Conservation (phyloP, 768 basidiomycete species). For the Leccinum longicurvipes region DNA sequence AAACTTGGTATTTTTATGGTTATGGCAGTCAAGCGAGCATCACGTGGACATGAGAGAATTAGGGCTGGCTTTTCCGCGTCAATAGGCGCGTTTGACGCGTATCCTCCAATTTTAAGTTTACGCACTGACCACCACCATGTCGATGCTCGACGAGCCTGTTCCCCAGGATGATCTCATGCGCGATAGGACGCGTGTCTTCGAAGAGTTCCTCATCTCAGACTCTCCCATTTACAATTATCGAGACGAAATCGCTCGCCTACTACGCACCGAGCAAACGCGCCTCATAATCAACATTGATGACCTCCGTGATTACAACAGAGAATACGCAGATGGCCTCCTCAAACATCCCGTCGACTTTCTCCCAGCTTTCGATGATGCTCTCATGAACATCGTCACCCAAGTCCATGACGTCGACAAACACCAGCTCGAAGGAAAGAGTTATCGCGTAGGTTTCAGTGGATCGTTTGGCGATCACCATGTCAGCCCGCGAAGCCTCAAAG, state of each 20-base stretch:
- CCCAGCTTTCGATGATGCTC: slow-evolving; percentile 86
- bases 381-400: slow-evolving; percentile 67
- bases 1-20: neutral
- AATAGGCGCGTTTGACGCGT: slow-evolving; percentile 11
- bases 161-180: slow-evolving; percentile 68
- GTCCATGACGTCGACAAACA: slow-evolving; percentile 79
- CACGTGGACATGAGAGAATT: slow-evolving; percentile 14
- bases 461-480: slow-evolving; percentile 98
- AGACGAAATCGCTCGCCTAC: slow-evolving; percentile 79
- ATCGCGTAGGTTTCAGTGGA: slow-evolving; percentile 88
- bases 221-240: slow-evolving; percentile 74
- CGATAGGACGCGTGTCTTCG: slow-evolving; percentile 75
- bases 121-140: slow-evolving; percentile 25
- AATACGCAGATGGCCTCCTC: slow-evolving; percentile 83
- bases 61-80: slow-evolving; percentile 37
- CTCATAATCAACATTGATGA: slow-evolving; percentile 96
- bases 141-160: slow-evolving; percentile 50
- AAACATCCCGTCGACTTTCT: slow-evolving; percentile 85
- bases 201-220: slow-evolving; percentile 76
- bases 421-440: slow-evolving; percentile 74
- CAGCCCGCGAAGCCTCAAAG: slow-evolving; percentile 87
- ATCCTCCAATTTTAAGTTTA: neutral
- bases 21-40: neutral
- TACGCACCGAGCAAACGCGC: slow-evolving; percentile 78
- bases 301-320: slow-evolving; percentile 87